These are phyloP conservation scores for Nigrospora oryzae DNA, from an alignment of 2,329 filamentous ascomycete genomes.

Conservation along the genomic window DNA sequence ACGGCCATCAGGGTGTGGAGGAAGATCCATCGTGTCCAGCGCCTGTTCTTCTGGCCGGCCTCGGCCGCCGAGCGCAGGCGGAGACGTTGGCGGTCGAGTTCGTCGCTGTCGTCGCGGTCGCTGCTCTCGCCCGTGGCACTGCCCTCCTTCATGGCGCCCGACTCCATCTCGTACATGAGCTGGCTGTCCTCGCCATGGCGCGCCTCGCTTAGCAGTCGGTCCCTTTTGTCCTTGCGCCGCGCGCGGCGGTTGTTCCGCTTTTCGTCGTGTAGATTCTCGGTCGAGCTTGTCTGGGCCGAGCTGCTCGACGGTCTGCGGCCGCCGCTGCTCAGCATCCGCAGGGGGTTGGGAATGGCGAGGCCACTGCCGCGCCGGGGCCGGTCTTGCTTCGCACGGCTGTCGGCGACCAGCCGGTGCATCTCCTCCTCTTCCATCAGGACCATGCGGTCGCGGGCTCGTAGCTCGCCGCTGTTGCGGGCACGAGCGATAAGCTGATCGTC, in stretches of 20 bases:
- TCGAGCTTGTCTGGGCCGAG: slow-evolving; percentile 33
- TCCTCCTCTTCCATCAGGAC: slow-evolving; percentile 73
- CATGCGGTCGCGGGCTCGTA: slow-evolving; percentile 59
- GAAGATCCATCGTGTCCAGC: slow-evolving; percentile 45
- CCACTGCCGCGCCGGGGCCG: slow-evolving; percentile 35
- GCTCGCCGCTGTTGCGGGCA: slow-evolving; percentile 60
- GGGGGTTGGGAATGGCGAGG: slow-evolving; percentile 42
- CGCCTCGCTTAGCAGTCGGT: slow-evolving; percentile 42
- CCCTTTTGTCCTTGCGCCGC: slow-evolving; percentile 44
- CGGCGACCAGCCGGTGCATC: slow-evolving; percentile 49
- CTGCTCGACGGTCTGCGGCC: slow-evolving; percentile 22
- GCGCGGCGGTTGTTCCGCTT: slow-evolving; percentile 40
- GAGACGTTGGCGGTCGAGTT: slow-evolving; percentile 46
- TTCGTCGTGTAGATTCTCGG: slow-evolving; percentile 39
- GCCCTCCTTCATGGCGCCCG: slow-evolving; percentile 62
- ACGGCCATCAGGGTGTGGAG: slow-evolving; percentile 42
- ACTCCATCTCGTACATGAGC: slow-evolving; percentile 72
- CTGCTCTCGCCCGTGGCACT: slow-evolving; percentile 55
- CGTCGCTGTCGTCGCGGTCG: slow-evolving; percentile 50
- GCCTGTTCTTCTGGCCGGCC: slow-evolving; percentile 35
- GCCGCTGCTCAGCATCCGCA: slow-evolving; percentile 29
- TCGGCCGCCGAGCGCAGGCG: slow-evolving; percentile 38
- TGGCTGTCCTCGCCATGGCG: slow-evolving; percentile 60
- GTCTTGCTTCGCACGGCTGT: slow-evolving; percentile 37
- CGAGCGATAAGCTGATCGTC: slow-evolving; percentile 61